Conservation (phyloP, 306 rosid genomes). For the Fagus sylvatica region DNA sequence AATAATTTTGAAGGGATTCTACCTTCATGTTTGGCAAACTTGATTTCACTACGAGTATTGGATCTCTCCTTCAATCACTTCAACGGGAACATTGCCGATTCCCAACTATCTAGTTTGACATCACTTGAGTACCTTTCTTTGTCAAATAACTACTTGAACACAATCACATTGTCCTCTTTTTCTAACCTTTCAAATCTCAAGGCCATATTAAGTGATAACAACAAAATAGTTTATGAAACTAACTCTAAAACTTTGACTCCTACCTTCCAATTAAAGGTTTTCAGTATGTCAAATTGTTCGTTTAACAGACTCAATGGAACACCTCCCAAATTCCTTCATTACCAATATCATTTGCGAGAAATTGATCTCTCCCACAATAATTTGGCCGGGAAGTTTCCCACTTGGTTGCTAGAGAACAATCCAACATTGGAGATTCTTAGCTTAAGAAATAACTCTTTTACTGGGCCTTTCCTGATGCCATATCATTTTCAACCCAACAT, state of each 20-base stretch:
- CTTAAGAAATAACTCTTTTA: not conserved
- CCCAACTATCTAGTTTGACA: not conserved
- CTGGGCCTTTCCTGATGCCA: not conserved
- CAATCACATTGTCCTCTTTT: not conserved
- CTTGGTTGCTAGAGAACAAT: not conserved
- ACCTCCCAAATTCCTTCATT: not conserved
- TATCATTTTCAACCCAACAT: not conserved
- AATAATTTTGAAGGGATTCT: not conserved
- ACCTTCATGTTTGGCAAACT: not conserved
- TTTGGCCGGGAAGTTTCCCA: not conserved
- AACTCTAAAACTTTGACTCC: not conserved
- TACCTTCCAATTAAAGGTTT: not conserved
- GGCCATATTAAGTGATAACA: not conserved
- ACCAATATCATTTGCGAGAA: not conserved
- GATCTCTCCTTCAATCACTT: not conserved
- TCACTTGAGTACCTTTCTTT: not conserved
- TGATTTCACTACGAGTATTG: not conserved
- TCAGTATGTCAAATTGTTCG: not conserved
- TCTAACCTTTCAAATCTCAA: not conserved
- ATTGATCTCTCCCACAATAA: not conserved
- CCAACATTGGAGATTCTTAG: not conserved
- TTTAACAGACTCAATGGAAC: not conserved
- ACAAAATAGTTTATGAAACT: not conserved
- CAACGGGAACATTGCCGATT: not conserved
- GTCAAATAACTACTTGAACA: not conserved